These are phyloP conservation scores for Cryphonectria parasitica DNA, from an alignment of 2,329 filamentous ascomycete species.

Conservation along the genomic window DNA sequence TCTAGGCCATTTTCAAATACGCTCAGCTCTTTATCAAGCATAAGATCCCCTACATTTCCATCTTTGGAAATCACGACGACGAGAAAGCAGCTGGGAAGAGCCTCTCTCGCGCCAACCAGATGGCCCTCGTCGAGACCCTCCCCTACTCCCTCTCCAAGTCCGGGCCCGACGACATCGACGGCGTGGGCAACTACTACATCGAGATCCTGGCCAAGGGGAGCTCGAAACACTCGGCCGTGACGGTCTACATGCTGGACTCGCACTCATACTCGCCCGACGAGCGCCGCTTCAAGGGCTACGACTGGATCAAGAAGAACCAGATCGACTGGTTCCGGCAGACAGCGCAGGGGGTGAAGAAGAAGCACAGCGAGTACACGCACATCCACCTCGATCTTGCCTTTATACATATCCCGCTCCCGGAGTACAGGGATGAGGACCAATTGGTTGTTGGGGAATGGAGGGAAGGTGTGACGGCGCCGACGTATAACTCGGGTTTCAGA, in stretches of 20 bases:
- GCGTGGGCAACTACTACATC: conserved; percentile 92
- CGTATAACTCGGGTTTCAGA: conserved; percentile 90
- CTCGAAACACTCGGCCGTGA: conserved; percentile 86
- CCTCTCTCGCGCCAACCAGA: conserved; percentile 75
- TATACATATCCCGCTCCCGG: conserved; percentile 94
- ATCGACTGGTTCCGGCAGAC: conserved; percentile 93
- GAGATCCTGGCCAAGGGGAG: conserved; percentile 82
- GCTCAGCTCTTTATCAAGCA: conserved; percentile 81
- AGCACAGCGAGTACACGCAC: conserved; percentile 83
- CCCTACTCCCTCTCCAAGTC: conserved; percentile 88
- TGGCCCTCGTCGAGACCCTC: conserved; percentile 83
- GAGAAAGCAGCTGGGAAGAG: conserved; percentile 62
- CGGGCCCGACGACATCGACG: conserved; percentile 82
- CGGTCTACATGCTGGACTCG: conserved; percentile 92
- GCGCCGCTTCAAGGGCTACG: conserved; percentile 85
- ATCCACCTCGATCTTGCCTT: conserved; percentile 96
- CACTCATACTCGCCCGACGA: conserved; percentile 93
- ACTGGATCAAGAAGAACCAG: conserved; percentile 94
- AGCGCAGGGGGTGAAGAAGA: conserved; percentile 71
- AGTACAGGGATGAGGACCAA: conserved; percentile 71
- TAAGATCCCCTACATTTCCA: conserved; percentile 87
- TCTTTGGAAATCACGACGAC: conserved; percentile 98
- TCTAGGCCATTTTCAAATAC: conserved; percentile 87
- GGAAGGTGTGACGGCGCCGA: conserved; percentile 84
- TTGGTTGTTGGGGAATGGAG: conserved; percentile 72